Conservation (phyloP, 2,329 filamentous ascomycete genomes). For the Trichoderma harzianum region DNA sequence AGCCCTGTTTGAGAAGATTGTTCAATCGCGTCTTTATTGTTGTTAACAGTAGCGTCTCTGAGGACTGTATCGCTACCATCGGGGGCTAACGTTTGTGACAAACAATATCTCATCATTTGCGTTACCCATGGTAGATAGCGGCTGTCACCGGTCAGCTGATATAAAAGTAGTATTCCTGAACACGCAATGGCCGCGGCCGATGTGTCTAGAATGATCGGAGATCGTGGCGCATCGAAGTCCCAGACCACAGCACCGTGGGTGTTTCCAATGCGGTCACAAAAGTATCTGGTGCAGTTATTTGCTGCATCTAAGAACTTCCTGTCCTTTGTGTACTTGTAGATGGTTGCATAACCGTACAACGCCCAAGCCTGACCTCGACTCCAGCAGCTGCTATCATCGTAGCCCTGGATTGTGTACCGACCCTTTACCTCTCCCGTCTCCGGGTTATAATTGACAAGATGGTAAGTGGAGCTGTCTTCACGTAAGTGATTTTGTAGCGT, state of each 20-base stretch:
- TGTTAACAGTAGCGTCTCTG: slow-evolving; percentile 20
- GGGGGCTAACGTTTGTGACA: background rate
- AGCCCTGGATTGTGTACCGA: slow-evolving; percentile 19
- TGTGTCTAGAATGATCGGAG: slow-evolving; percentile 20
- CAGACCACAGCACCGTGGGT: background rate
- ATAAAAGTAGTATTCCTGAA: slow-evolving; percentile 17
- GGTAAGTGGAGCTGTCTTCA: slow-evolving; percentile 18
- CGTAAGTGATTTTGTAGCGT: slow-evolving; percentile 14
- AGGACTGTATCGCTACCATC: slow-evolving; percentile 13
- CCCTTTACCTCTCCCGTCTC: slow-evolving; percentile 18
- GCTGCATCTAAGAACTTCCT: slow-evolving; percentile 16
- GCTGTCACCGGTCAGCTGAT: slow-evolving; percentile 14
- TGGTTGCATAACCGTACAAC: slow-evolving; percentile 18
- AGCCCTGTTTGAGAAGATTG: slow-evolving; percentile 15
- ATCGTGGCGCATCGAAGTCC: slow-evolving; percentile 23
- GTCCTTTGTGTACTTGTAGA: slow-evolving; percentile 16
- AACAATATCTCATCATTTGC: slow-evolving; percentile 13
- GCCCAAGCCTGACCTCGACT: slow-evolving; percentile 20
- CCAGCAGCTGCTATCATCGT: slow-evolving; percentile 18
- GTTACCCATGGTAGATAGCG: slow-evolving; percentile 17
- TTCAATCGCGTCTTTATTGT: slow-evolving; percentile 9
- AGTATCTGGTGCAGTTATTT: slow-evolving; percentile 4
- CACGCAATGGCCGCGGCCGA: slow-evolving; percentile 17
- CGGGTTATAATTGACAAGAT: slow-evolving; percentile 20
- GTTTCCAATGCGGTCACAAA: slow-evolving; percentile 13